Evolutionary conservation across 192 early-diverging fungal genomes (phyloP), one percentile per base, ranked within the genome.

Genomic region (Cladochytrium replicatum): DNA sequence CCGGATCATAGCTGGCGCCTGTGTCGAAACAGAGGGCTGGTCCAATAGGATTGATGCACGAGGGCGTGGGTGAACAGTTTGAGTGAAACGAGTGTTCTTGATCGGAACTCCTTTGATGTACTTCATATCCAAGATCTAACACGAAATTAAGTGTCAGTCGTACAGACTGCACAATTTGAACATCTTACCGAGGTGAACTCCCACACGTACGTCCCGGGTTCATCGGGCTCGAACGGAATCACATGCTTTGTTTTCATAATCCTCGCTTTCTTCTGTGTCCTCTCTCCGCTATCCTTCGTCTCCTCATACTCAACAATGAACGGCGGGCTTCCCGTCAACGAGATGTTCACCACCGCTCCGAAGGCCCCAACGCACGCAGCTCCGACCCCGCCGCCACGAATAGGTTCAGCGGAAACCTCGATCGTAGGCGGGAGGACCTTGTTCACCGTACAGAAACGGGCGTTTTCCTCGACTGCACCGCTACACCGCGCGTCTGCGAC

Each of bases 41-140:
- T 29, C 41, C 61, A 69, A 13, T 48, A 41, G 9, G 64, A n/a
- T n/a, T n/a, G n/a, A n/a, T n/a, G n/a, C 73, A 32, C 54, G 43
- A 11, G 69, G 51, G 32, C 61, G 66, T 6, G 73, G 58, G 48
- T 75, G 73, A 24, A 75, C 56, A 26, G 62, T 63, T 54, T 75
- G 73, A 6, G 54, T 72, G 29, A 75, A 55, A 27, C 25, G 34
- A 48, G 17, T 27, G 22, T 55, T 49, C 6, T 41, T 29, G 17
- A 68, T 42, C 6, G 28, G 38, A 5, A 72, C 63, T 2, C 68
- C 68, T 45, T 68, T 47, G 6, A 48, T 30, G 40, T 69, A 75
- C 22, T 66, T 61, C 6, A 48, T 52, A 38, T 72, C 73, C 23
- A 66, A 60, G 27, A 75, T 56, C 69, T 73, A 43, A 29, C 9